These are phyloP conservation scores for Cadophora sp. DNA, from an alignment of 2,329 filamentous ascomycete species.

Conservation along the genomic window DNA sequence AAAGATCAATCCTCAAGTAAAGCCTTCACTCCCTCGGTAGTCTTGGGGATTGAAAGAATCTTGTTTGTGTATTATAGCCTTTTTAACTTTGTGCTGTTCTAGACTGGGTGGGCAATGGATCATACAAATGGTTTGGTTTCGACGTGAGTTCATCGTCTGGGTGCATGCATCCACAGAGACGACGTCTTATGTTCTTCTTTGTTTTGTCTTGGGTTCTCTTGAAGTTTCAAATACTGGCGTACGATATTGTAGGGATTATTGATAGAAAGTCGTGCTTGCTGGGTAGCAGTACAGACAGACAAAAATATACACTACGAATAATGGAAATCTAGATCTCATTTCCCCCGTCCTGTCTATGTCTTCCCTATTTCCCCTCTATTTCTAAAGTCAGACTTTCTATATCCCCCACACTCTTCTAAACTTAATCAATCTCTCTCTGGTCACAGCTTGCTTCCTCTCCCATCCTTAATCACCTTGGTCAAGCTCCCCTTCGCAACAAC, in stretches of 20 bases:
- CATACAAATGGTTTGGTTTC: conserved; percentile 27
- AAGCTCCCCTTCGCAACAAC: conserved; percentile 18
- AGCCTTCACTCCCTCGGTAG: not conserved
- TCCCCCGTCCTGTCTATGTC: too few species aligned
- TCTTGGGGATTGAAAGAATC: conserved; percentile 24
- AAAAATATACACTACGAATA: conserved; percentile 34
- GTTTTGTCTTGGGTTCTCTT: conserved; percentile 5
- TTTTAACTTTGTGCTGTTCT: conserved; percentile 28
- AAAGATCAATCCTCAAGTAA: not conserved
- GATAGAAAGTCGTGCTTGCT: conserved; percentile 19
- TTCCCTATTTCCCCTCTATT: not conserved
- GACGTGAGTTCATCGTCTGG: conserved; percentile 10
- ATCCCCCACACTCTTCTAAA: too few species aligned
- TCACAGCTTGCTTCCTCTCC: conserved; percentile 15
- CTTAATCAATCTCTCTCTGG: too few species aligned
- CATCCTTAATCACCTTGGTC: conserved; percentile 15
- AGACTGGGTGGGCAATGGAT: conserved; percentile 31
- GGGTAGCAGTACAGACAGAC: conserved; percentile 22
- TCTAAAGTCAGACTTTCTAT: not conserved
- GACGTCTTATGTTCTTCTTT: conserved; percentile 14
- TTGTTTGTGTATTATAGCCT: conserved; percentile 38
- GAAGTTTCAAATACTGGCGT: conserved; percentile 30
- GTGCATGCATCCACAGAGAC: conserved; percentile 14
- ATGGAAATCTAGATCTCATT: conserved; percentile 37
- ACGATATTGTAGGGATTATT: conserved; percentile 36